Conservation (phyloP, 2,329 filamentous ascomycete species). For the Aspergillus fischeri region DNA sequence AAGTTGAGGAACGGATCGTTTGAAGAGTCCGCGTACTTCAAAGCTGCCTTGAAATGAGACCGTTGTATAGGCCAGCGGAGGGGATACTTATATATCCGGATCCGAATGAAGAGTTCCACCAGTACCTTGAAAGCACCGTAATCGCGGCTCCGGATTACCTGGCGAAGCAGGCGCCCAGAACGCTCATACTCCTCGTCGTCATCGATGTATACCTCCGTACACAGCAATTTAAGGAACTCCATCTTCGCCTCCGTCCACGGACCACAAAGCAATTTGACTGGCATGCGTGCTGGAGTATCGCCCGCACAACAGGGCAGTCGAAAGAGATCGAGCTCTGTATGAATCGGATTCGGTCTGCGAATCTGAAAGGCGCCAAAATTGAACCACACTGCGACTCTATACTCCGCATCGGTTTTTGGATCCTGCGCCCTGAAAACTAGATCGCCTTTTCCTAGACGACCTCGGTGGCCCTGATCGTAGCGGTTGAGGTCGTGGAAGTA, state of each 20-base stretch:
- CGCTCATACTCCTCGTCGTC: slow-evolving; percentile 26
- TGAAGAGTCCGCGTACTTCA: slow-evolving; percentile 22
- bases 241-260: slow-evolving; percentile 40
- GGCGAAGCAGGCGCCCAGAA: slow-evolving; percentile 28
- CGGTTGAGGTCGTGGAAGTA: slow-evolving; percentile 20
- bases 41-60: slow-evolving; percentile 29
- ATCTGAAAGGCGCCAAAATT: slow-evolving; percentile 35
- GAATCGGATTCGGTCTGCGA: slow-evolving; percentile 22
- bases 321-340: slow-evolving; percentile 31
- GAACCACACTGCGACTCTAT: slow-evolving; percentile 36
- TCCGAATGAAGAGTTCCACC: slow-evolving; percentile 27
- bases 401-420: slow-evolving; percentile 10
- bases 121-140: slow-evolving; percentile 30
- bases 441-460: slow-evolving; percentile 29
- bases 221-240: slow-evolving; percentile 36
- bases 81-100: slow-evolving; percentile 29
- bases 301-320: slow-evolving; percentile 29
- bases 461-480: slow-evolving; percentile 19
- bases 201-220: slow-evolving; percentile 36
- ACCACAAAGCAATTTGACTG: slow-evolving; percentile 33
- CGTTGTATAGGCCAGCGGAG: slow-evolving; percentile 31
- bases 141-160: slow-evolving; percentile 34
- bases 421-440: slow-evolving; percentile 23
- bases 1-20: slow-evolving; percentile 33
- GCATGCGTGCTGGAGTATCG: slow-evolving; percentile 30